phyloP scores from a whole-genome alignment of 495 filamentous ascomycete genomes.

The Neurospora terricola region DNA sequence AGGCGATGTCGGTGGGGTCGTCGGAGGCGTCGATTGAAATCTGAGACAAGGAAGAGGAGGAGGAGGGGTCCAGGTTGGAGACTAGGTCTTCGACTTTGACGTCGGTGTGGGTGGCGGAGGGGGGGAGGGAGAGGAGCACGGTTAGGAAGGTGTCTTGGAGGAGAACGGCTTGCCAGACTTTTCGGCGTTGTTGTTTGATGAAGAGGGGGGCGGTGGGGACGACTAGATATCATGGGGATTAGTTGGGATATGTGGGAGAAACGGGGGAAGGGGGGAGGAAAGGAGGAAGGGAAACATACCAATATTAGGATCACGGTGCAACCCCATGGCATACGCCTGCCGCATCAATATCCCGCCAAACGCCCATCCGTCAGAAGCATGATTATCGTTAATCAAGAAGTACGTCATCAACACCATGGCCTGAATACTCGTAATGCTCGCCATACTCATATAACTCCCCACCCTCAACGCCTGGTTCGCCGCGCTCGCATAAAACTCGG shows the following conservation, averaged over 20 bases:
- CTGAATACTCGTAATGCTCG: constrained; percentile 56
- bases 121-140: constrained; percentile 62
- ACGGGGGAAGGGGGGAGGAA: background rate
- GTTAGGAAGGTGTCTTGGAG: constrained; percentile 70
- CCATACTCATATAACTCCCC: constrained; percentile 57
- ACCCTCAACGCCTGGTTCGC: constrained; percentile 59
- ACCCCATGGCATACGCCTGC: constrained; percentile 66
- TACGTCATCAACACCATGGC: constrained; percentile 67
- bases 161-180: constrained; percentile 65
- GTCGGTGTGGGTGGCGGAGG: constrained; percentile 61
- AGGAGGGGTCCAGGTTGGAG: constrained; percentile 25
- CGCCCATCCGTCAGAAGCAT: constrained; percentile 64
- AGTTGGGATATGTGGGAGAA: background rate
- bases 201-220: constrained; percentile 45
- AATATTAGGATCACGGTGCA: constrained; percentile 64
- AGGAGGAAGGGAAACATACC: constrained; percentile 18
- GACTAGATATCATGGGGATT: constrained; percentile 21
- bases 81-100: constrained; percentile 56
- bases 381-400: constrained; percentile 71
- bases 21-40: constrained; percentile 30
- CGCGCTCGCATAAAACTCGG: constrained; percentile 67
- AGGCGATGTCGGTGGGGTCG: constrained; percentile 51
- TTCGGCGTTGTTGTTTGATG: constrained; percentile 60
- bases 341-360: constrained; percentile 61
- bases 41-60: background rate